Evolutionary conservation across 495 filamentous ascomycete genomes (phyloP).

Genomic region (Xylaria longipes): DNA sequence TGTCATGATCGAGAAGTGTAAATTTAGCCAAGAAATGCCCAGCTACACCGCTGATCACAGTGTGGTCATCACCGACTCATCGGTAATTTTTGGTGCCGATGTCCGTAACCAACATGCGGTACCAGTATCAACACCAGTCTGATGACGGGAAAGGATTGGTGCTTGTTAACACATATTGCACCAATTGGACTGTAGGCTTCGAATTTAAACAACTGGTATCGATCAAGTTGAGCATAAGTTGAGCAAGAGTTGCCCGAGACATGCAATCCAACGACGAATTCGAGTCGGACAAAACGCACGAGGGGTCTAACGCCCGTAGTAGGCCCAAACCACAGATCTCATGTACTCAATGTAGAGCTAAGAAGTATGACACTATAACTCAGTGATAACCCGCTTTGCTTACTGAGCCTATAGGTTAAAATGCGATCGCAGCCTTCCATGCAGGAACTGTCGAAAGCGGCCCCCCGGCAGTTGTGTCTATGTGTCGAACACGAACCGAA

Average conservation of each 20-base stretch:
- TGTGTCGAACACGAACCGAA: not conserved
- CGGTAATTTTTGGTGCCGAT: not conserved
- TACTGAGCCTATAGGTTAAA: not conserved
- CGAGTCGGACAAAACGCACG: not conserved
- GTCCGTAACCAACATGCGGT: not conserved
- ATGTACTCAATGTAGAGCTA: conserved; percentile 5
- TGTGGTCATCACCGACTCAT: not conserved
- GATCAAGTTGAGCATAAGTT: no score
- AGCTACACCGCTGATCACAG: not conserved
- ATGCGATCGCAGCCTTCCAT: not conserved
- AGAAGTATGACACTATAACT: not conserved
- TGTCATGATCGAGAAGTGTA: not conserved
- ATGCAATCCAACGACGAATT: conserved; percentile 1
- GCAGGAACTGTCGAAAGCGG: not conserved
- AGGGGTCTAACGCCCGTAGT: not conserved
- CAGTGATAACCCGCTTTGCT: not conserved
- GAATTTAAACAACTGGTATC: not conserved
- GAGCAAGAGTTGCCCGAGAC: not conserved
- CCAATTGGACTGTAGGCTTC: no score
- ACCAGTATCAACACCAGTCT: not conserved
- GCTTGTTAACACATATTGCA: not conserved
- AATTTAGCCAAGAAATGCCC: not conserved
- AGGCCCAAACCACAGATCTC: conserved; percentile 1
- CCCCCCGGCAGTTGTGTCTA: not conserved
- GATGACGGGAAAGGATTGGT: not conserved